Evolutionary conservation across 2,329 filamentous ascomycete genomes (phyloP).

Genomic region (Fusarium subglutinans): DNA sequence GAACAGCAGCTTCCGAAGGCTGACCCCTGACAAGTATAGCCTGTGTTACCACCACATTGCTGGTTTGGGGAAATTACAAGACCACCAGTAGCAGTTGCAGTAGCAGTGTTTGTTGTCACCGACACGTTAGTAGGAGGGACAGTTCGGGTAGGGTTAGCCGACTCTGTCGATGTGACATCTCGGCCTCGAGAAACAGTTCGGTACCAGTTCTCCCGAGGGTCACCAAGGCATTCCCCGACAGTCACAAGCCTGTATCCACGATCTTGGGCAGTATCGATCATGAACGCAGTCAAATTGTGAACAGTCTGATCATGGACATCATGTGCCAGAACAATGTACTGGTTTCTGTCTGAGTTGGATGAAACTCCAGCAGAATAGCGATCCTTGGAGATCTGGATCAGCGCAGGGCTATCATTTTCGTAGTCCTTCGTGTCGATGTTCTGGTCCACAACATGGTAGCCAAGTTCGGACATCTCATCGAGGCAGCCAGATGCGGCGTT

Average conservation of each 20-base stretch:
- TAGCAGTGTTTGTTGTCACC: constrained; percentile 20
- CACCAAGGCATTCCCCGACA: constrained; percentile 66
- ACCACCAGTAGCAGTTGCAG: constrained; percentile 30
- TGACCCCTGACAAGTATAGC: constrained; percentile 50
- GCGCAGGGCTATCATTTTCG: constrained; percentile 58
- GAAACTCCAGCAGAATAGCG: constrained; percentile 51
- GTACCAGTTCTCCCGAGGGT: constrained; percentile 63
- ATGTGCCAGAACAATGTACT: constrained; percentile 63
- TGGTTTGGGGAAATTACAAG: constrained; percentile 47
- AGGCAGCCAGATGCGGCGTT: constrained; percentile 51
- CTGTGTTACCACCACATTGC: constrained; percentile 48
- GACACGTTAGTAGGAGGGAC: constrained; percentile 11
- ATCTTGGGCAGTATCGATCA: constrained; percentile 52
- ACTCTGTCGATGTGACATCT: constrained; percentile 6
- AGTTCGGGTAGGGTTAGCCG: constrained; percentile 18
- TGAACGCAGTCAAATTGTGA: constrained; percentile 52
- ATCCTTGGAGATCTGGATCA: constrained; percentile 58
- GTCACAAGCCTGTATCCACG: constrained; percentile 60
- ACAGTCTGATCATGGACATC: constrained; percentile 61
- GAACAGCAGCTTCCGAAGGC: constrained; percentile 53
- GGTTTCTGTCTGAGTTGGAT: constrained; percentile 35
- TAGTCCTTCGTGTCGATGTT: constrained; percentile 71
- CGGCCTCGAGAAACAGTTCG: constrained; percentile 43
- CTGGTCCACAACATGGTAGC: constrained; percentile 66
- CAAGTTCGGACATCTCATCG: constrained; percentile 50